Conservation (phyloP, 208 protist species). For the Novymonas esmeraldas region DNA sequence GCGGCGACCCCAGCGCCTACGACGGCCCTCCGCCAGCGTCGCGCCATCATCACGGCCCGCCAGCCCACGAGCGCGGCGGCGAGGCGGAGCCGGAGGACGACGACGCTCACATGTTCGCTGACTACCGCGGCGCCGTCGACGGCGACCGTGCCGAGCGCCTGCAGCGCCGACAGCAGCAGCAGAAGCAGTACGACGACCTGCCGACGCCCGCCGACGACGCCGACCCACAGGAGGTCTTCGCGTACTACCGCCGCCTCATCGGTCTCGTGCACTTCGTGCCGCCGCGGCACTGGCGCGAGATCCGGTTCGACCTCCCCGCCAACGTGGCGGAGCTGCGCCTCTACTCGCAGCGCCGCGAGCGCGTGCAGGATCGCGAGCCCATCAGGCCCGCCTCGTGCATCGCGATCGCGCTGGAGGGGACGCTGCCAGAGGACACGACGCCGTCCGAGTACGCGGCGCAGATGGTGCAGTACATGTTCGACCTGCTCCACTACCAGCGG, state of each 20-base stretch:
- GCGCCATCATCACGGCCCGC: background rate
- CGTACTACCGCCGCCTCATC: constrained; percentile 63
- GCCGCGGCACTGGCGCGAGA: constrained; percentile 70
- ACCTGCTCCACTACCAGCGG: constrained; percentile 68
- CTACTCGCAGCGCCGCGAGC: constrained; percentile 57
- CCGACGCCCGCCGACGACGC: constrained; percentile 17
- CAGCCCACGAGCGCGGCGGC: background rate
- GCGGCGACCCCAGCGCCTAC: background rate
- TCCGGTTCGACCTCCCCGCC: constrained; percentile 73
- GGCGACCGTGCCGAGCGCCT: constrained; percentile 21
- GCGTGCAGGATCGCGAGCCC: constrained; percentile 43
- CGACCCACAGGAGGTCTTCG: constrained; percentile 37
- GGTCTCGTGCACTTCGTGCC: constrained; percentile 49
- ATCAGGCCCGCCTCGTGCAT: constrained; percentile 59
- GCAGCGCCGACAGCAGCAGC: constrained; percentile 14
- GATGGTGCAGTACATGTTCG: constrained; percentile 83
- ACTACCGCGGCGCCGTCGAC: constrained; percentile 31
- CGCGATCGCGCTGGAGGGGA: constrained; percentile 64
- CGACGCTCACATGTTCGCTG: constrained; percentile 23
- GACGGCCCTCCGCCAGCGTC: background rate
- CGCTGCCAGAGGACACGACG: constrained; percentile 64
- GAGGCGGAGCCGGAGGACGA: constrained; percentile 12
- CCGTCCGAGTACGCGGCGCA: constrained; percentile 65
- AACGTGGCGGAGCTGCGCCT: constrained; percentile 79
- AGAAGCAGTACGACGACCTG: constrained; percentile 36